These are phyloP conservation scores for Allomyces macrogynus DNA, from an alignment of 192 early-diverging fungal genomes.

Conservation along the genomic window DNA sequence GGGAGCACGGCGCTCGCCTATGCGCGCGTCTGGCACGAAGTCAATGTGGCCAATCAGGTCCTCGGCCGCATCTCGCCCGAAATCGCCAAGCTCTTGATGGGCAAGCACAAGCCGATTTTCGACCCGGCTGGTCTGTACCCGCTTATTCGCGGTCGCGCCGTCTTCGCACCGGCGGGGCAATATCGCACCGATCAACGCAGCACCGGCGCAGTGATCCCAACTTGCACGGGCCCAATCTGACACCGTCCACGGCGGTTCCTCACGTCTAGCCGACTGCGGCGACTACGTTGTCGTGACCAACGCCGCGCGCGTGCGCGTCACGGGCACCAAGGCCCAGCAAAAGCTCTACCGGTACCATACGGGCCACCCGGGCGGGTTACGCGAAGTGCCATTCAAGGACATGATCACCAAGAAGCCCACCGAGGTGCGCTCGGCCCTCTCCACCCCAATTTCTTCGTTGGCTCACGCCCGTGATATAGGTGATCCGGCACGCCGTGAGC, in stretches of 20 bases:
- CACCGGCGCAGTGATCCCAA: too few species aligned
- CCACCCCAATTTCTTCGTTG: too few species aligned
- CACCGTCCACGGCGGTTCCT: too few species aligned
- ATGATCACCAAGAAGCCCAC: slow-evolving; percentile 56
- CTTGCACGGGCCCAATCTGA: background rate
- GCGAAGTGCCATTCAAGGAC: slow-evolving; percentile 49
- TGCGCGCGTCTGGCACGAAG: slow-evolving; percentile 77
- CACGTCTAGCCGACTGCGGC: slow-evolving; percentile 75
- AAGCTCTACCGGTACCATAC: slow-evolving; percentile 79
- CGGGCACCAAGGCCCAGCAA: slow-evolving; percentile 64
- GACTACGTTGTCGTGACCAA: slow-evolving; percentile 95
- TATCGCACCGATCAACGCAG: too few species aligned
- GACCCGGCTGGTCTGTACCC: slow-evolving; percentile 50
- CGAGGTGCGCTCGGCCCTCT: slow-evolving; percentile 23
- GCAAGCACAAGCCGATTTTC: slow-evolving; percentile 89
- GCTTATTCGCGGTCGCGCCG: too few species aligned
- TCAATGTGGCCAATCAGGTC: slow-evolving; percentile 66
- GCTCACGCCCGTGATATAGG: too few species aligned
- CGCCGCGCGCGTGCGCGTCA: slow-evolving; percentile 51
- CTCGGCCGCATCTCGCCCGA: slow-evolving; percentile 70
- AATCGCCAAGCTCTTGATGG: slow-evolving; percentile 76
- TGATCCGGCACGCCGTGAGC: slow-evolving; percentile 74
- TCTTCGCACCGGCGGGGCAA: too few species aligned
- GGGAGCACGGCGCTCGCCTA: slow-evolving; percentile 46
- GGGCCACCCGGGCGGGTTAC: slow-evolving; percentile 67